A percentile compares a stretch with the other conserved stretches of the same genome.
Evolutionary conservation across 805 yeast genomes (phyloP).

Genomic region (Huiozyma naganishii): DNA sequence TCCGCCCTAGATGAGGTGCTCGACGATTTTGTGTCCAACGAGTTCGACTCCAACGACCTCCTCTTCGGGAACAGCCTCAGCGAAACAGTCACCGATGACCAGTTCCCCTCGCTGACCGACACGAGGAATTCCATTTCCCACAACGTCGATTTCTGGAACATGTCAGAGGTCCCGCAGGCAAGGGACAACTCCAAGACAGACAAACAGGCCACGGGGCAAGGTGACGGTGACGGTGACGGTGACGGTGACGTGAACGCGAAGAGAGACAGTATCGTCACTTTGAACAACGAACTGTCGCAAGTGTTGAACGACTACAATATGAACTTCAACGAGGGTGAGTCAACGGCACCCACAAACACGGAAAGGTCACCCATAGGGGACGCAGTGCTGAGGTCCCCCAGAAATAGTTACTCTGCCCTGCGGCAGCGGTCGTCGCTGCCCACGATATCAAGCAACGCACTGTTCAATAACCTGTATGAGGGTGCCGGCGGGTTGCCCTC

Average conservation of each 20-base stretch:
- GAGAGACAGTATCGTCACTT: conserved; percentile 1
- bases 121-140: conserved; percentile 23
- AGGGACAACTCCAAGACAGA: background rate
- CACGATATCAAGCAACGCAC: conserved; percentile 4
- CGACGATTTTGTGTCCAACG: conserved; percentile 1
- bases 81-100: conserved; percentile 9
- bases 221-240: background rate
- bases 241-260: conserved; percentile 1
- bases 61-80: conserved; percentile 3
- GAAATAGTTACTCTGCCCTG: conserved; percentile 1
- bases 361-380: background rate
- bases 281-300: conserved; percentile 18
- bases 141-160: conserved; percentile 21
- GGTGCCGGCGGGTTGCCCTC: conserved; percentile 1
- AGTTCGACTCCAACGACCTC: background rate
- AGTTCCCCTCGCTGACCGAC: conserved; percentile 8
- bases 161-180: conserved; percentile 3
- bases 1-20: background rate
- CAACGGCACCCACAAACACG: conserved; percentile 1
- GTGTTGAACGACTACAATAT: conserved; percentile 20
- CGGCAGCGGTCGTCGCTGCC: conserved; percentile 7
- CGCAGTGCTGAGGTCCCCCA: conserved; percentile 3
- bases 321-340: conserved; percentile 6
- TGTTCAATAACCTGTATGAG: conserved; percentile 15
- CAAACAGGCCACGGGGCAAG: background rate